Base-by-base conservation (phyloP, 177 flowering plant genomes). In the Vitis hybrid region DNA sequence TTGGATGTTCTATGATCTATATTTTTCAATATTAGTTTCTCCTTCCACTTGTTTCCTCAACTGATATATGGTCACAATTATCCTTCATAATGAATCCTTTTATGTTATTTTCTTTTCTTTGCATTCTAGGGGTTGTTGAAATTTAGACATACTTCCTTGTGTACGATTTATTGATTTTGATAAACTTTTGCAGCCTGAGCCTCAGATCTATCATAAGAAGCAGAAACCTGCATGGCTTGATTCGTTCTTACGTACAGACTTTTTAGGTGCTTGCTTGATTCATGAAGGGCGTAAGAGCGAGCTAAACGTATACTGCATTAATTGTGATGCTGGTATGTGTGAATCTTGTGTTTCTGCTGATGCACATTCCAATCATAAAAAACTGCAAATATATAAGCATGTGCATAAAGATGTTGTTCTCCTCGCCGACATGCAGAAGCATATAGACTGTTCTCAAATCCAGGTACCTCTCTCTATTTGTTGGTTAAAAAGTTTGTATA, bases 221-320 rank as follows among this genome's bases (percentile, higher is more conserved):
- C 45, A 34, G 45, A 34, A 34, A 34, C 45, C 45, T 34, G 45
- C 45, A 34, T 14, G 58, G 58, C 18, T 56, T 56, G n/a, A 15
- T 18, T 14, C 58, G 19, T 56, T 56, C 17, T 14, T 56, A 56
- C 2, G 19, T n/a, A 56, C 2, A 14, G 19, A n/a, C 58, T 56
- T 56, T 13, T 56, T 56, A 6, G 58, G 58, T n/a, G 19, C 58
- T 15, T 56, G 19, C 58, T 13, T 56, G 19, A 11, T 13, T n/a
- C 58, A 56, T 15, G 58, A 56, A 56, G 58, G 18, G n/a, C n/a
- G 39, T 12, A 72, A 72, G 60, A 66, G 61, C 9, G 75, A 72
- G 52, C 50, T 48, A 51, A 72, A 72, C 12, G 54, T 51, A 10
- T 66, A 65, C 60, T 72, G 70, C 21, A 72, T 72, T 15, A 65